Evolutionary conservation across 2,329 filamentous ascomycete species (phyloP).

Genomic region (Monilinia laxa): DNA sequence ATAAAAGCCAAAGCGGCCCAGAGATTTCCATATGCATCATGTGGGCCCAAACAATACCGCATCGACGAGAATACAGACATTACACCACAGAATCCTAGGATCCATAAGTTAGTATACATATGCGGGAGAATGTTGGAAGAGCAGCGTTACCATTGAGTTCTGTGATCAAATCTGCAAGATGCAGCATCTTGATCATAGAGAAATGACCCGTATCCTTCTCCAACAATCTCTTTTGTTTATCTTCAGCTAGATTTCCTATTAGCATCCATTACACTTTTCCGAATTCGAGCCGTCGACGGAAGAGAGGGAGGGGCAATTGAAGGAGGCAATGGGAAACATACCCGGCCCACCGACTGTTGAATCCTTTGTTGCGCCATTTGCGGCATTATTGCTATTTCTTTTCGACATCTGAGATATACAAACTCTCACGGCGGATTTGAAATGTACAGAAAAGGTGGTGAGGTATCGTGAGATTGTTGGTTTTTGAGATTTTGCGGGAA

Average conservation of each 20-base stretch:
- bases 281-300: not conserved
- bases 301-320: slow-evolving; percentile 15
- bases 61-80: slow-evolving; percentile 96
- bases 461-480: slow-evolving; percentile 3
- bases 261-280: slow-evolving; percentile 26
- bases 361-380: slow-evolving; percentile 51
- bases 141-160: slow-evolving; percentile 67
- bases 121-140: slow-evolving; percentile 24
- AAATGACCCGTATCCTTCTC: slow-evolving; percentile 72
- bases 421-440: not conserved
- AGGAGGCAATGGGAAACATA: slow-evolving; percentile 38
- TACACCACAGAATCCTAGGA: slow-evolving; percentile 75
- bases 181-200: slow-evolving; percentile 64
- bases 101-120: slow-evolving; percentile 2
- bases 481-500: slow-evolving; percentile 6
- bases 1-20: slow-evolving; percentile 85
- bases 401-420: slow-evolving; percentile 56
- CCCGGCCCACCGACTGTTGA: slow-evolving; percentile 45
- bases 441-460: not conserved
- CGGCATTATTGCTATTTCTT: slow-evolving; percentile 52
- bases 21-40: slow-evolving; percentile 64
- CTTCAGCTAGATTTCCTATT: slow-evolving; percentile 50
- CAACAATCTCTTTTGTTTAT: slow-evolving; percentile 76
- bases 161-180: slow-evolving; percentile 82
- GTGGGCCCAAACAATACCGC: slow-evolving; percentile 81